Evolutionary conservation across 2,329 filamentous ascomycete genomes (phyloP), one percentile per base, ranked within the genome.

Genomic region (Sclerotinia sclerotiorum): DNA sequence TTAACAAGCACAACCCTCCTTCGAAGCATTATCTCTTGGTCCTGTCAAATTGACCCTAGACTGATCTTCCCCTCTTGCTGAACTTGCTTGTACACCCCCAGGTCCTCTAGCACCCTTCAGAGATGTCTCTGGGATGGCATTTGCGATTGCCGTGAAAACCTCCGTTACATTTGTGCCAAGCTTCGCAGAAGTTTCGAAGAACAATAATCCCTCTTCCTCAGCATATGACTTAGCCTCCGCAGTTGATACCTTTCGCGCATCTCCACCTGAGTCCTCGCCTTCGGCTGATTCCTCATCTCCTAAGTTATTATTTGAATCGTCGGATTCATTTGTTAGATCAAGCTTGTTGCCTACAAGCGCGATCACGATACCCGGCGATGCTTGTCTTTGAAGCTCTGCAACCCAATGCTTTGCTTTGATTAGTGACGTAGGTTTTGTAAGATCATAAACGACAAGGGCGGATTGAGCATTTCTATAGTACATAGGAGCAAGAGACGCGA

Each of bases 391-490:
- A 68, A 99, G 87, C 82, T 99, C 94, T 68, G 94, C 94, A 68
- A 99, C 94, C 94, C 94, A 99, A 84, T 98, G 94, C 82, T 97
- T 97, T 65, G 95, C 95, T 83, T 99, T 98, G 81, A 93, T 88
- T 74, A 99, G 89, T 60, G 93, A 97, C 62, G 93, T 95, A 55
- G 94, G 91, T 81, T 98, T 98, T 71, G 95, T 99, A 76, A 99
- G 89, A 79, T 99, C 94, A 87, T 98, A 99, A 79, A 98, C 94
- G 71, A 99, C 94, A 74, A 99, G 91, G 19, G 95, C 95, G 72
- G 94, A 93, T 83, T 98, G 94, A 64, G 95, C 95, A 79, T 99
- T 98, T 81, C 94, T 93, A 84, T 98, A 98, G 86, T 99, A 99
- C 95, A 98, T 98, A 76, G 94, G 95, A 65, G 95, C 95, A 70